Evolutionary conservation across 441 rosid genomes (phyloP).

Genomic region (Adansonia grandidieri): DNA sequence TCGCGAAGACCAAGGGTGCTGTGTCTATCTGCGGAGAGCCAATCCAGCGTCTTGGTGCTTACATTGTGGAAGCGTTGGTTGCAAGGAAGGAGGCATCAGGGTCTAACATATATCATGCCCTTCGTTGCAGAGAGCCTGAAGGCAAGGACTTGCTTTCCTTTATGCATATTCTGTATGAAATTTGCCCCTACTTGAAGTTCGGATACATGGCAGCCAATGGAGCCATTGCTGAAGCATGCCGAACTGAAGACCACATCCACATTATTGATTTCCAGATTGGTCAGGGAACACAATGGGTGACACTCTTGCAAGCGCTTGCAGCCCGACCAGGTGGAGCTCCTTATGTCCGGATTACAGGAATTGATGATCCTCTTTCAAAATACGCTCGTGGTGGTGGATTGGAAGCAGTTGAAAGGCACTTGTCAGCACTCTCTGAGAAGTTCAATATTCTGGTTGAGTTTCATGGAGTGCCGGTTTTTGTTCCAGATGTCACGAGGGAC

Average conservation of each 20-base stretch:
- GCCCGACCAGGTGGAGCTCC: constrained; percentile 80
- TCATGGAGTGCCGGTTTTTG: constrained; percentile 57
- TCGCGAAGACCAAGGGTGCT: constrained; percentile 53
- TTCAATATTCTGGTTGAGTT: constrained; percentile 72
- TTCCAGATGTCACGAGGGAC: constrained; percentile 54
- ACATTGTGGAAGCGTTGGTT: constrained; percentile 78
- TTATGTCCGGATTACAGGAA: constrained; percentile 76
- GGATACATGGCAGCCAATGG: constrained; percentile 97
- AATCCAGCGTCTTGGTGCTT: constrained; percentile 84
- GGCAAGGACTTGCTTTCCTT: constrained; percentile 79
- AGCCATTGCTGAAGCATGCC: constrained; percentile 90
- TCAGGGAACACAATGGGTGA: constrained; percentile 84
- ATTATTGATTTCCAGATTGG: constrained; percentile 85
- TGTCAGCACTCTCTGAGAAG: constrained; percentile 58
- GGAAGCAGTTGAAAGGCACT: constrained; percentile 53
- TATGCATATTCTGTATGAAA: constrained; percentile 73
- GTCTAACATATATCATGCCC: constrained; percentile 63
- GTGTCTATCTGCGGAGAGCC: constrained; percentile 81
- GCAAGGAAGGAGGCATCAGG: constrained; percentile 77
- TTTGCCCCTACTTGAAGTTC: constrained; percentile 88
- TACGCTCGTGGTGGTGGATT: constrained; percentile 71
- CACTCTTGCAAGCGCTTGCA: constrained; percentile 87
- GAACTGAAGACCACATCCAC: constrained; percentile 66
- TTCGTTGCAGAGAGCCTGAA: constrained; percentile 70
- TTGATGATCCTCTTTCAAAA: constrained; percentile 61